Evolutionary conservation across 768 basidiomycete species (phyloP).

Genomic region (Leucogyrophana mollusca): DNA sequence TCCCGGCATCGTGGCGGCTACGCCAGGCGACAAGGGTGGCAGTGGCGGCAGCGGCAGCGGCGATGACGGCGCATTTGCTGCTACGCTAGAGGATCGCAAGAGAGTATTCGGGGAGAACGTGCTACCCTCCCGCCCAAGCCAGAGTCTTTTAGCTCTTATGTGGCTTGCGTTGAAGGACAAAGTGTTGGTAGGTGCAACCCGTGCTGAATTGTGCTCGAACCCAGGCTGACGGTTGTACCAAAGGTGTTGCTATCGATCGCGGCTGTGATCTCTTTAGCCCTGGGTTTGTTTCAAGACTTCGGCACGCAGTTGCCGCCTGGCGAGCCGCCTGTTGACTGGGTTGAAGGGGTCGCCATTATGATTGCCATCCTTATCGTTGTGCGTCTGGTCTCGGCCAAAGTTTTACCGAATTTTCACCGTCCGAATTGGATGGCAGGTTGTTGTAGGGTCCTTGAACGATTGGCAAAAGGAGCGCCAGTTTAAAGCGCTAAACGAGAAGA

Average conservation of each 20-base stretch:
- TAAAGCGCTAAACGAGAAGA: conserved; percentile 86
- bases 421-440: conserved; percentile 45
- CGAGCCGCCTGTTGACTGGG: conserved; percentile 91
- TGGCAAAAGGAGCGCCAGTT: conserved; percentile 99
- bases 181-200: conserved; percentile 61
- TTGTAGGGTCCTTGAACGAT: conserved; percentile 94
- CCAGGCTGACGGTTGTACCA: conserved; percentile 3
- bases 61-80: conserved; percentile 16
- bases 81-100: conserved; percentile 57
- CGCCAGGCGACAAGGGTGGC: conserved; percentile 13
- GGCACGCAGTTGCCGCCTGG: conserved; percentile 58
- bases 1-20: conserved; percentile 25
- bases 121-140: conserved; percentile 67
- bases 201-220: conserved; percentile 1
- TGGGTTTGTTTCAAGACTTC: conserved; percentile 94
- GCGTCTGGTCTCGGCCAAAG: conserved; percentile 24
- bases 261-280: conserved; percentile 87
- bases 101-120: conserved; percentile 76
- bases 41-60: conserved; percentile 13
- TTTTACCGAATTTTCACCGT: background rate
- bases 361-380: conserved; percentile 76
- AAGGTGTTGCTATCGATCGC: conserved; percentile 90
- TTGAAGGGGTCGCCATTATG: conserved; percentile 87
- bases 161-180: conserved; percentile 88
- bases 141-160: conserved; percentile 74